Percentiles rank a stretch among this genome's conserved stretches.
These are phyloP conservation scores for Boletus eberwhitei DNA, from an alignment of 768 basidiomycete genomes.

Conservation along the genomic window DNA sequence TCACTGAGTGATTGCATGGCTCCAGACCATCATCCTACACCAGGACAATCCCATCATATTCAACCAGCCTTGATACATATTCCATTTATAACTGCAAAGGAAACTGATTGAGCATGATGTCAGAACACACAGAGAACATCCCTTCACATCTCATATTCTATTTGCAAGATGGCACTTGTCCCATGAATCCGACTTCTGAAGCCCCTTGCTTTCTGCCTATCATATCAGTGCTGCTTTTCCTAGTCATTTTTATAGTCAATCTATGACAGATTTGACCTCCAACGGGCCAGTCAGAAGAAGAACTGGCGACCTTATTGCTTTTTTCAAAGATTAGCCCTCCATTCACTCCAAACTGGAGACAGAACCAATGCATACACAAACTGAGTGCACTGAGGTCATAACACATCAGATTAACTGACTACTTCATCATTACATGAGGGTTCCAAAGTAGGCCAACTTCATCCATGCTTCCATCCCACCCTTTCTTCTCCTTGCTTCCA, in stretches of 20 bases:
- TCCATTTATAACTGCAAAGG: slow-evolving; percentile 41
- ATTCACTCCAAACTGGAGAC: slow-evolving; percentile 42
- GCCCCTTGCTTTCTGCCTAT: slow-evolving; percentile 43
- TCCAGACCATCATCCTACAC: slow-evolving; percentile 32
- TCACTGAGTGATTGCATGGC: slow-evolving; percentile 62
- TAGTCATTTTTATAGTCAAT: slow-evolving; percentile 45
- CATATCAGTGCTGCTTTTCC: slow-evolving; percentile 38
- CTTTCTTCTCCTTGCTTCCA: slow-evolving; percentile 94
- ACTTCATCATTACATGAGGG: slow-evolving; percentile 83
- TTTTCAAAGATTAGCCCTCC: slow-evolving; percentile 62
- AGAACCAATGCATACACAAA: too few species aligned
- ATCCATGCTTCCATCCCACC: slow-evolving; percentile 71
- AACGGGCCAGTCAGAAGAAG: slow-evolving; percentile 49
- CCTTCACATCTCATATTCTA: slow-evolving; percentile 53
- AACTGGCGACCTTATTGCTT: slow-evolving; percentile 68
- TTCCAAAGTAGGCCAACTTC: slow-evolving; percentile 73
- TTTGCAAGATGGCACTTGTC: slow-evolving; percentile 34
- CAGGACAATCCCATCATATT: slow-evolving; percentile 30
- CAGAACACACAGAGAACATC: slow-evolving; percentile 71
- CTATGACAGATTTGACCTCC: slow-evolving; percentile 54
- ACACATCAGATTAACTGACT: too few species aligned
- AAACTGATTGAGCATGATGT: slow-evolving; percentile 65
- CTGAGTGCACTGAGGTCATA: too few species aligned
- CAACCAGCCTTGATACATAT: slow-evolving; percentile 39
- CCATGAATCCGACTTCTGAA: slow-evolving; percentile 42